These are phyloP conservation scores for Exophiala aquamarina DNA, from an alignment of 2,329 filamentous ascomycete genomes.

Conservation along the genomic window DNA sequence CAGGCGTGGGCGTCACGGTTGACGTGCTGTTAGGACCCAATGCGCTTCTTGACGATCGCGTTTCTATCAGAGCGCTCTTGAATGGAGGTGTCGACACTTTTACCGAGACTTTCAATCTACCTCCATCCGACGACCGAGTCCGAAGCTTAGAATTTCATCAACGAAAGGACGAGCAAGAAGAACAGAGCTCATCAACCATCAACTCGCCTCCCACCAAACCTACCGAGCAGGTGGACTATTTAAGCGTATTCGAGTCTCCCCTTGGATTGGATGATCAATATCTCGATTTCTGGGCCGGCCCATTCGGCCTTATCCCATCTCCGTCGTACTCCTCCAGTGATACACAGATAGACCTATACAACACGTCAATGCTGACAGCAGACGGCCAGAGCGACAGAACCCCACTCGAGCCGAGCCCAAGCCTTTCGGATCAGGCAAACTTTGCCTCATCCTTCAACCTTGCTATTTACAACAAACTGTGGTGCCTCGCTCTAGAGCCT, in stretches of 20 bases:
- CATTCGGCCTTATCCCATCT: constrained; percentile 18
- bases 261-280: constrained; percentile 18
- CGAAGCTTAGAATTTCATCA: constrained; percentile 39
- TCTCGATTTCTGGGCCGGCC: constrained; percentile 23
- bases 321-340: constrained; percentile 16
- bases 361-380: constrained; percentile 8
- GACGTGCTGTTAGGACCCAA: not conserved
- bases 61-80: constrained; percentile 48
- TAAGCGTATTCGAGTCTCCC: constrained; percentile 18
- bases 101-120: constrained; percentile 45
- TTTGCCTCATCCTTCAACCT: constrained; percentile 42
- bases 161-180: constrained; percentile 26
- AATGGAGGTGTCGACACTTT: constrained; percentile 48
- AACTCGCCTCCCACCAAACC: constrained; percentile 1
- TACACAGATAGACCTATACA: constrained; percentile 18
- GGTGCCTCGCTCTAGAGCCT: constrained; percentile 38
- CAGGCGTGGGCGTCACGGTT: too few species aligned
- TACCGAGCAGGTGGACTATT: constrained; percentile 14
- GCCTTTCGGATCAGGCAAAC: constrained; percentile 11
- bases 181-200: constrained; percentile 6
- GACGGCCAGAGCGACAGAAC: constrained; percentile 9
- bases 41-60: constrained; percentile 35
- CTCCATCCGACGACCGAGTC: constrained; percentile 39
- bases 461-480: constrained; percentile 39
- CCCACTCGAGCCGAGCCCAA: constrained; percentile 9